Base-by-base conservation (phyloP, 176 grass and related monocot genomes). In the Rhynchospora tenuis region DNA sequence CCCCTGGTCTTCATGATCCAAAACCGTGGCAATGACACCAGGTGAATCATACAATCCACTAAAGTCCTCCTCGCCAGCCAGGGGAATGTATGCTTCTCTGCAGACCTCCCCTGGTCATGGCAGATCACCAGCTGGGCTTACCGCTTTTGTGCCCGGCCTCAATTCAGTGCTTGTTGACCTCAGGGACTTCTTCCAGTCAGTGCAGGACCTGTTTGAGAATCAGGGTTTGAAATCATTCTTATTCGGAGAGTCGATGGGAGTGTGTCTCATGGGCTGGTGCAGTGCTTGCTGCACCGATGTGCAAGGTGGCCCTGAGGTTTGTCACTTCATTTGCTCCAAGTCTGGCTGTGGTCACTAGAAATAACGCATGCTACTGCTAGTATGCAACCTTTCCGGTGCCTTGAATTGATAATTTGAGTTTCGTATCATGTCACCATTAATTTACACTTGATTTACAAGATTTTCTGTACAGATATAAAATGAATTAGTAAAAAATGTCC, bases 21-120 rank as follows among this genome's bases (percentile, higher is more conserved):
- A 23, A 92, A 92, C 43, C 95, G 95, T 68, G 87, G 95, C 56
- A 95, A 98, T 72, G 95, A 98, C 86, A 82, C 89, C 43, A 92
- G 95, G 86, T 98, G 95, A 92, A 95, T 89, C 73, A 90, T 98
- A 84, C 90, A 95, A 88, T 86, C 87, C 84, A 95, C 92, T 33
- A 84, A 90, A 5, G 73, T 90, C 84, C 95, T 94, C 87, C 89
- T 98, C 50, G 91, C 95, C 48, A 59, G 89, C 79, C 87, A 87
- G 16, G 92, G 95, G 15, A 95, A 91, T 71, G 87, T 86, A 46
- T 98, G 95, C 87, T 94, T 91, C 81, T 88, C 92, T 14, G 85
- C 91, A 52, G 92, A 98, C 78, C 92, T 95, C 74, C 95, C 3
- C 92, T 4, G 92, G 89, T 89, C 95, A 98, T 79, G 95, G 92